Conservation (phyloP, 176 grass and related monocot genomes). For the Carex scoparia region DNA sequence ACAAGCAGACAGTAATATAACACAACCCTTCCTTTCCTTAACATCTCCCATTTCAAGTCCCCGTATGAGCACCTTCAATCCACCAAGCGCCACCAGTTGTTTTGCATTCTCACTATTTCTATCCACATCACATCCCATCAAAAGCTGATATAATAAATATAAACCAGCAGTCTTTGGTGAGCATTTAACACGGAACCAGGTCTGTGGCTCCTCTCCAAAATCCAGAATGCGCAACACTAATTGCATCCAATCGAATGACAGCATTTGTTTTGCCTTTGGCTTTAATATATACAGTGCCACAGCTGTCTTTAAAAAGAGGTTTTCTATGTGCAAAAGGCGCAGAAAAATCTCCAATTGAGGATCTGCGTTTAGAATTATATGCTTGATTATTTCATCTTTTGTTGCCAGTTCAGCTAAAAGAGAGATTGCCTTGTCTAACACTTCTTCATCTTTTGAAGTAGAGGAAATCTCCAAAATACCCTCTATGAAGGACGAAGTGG, state of each 20-base stretch:
- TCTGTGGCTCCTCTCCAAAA: constrained; percentile 59
- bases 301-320: constrained; percentile 74
- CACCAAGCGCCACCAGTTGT: constrained; percentile 81
- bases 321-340: constrained; percentile 63
- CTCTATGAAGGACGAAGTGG: constrained; percentile 70
- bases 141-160: constrained; percentile 88
- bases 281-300: constrained; percentile 71
- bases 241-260: constrained; percentile 87
- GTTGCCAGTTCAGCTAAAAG: constrained; percentile 63
- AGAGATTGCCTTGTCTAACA: constrained; percentile 75
- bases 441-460: constrained; percentile 84
- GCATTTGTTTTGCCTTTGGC: constrained; percentile 97
- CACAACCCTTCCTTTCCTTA: constrained; percentile 59
- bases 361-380: constrained; percentile 85
- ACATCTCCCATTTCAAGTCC: constrained; percentile 53
- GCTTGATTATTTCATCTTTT: constrained; percentile 67
- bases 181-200: constrained; percentile 58
- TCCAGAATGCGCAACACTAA: constrained; percentile 74
- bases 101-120: constrained; percentile 93
- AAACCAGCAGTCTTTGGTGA: constrained; percentile 70
- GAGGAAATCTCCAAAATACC: constrained; percentile 90
- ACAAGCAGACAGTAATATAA: constrained; percentile 64
- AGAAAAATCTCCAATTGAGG: constrained; percentile 95
- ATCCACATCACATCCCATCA: constrained; percentile 81
- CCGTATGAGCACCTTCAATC: constrained; percentile 69